Base-by-base conservation (phyloP, 1,284 basidiomycete species). In the Ceratobasidium sp. region DNA sequence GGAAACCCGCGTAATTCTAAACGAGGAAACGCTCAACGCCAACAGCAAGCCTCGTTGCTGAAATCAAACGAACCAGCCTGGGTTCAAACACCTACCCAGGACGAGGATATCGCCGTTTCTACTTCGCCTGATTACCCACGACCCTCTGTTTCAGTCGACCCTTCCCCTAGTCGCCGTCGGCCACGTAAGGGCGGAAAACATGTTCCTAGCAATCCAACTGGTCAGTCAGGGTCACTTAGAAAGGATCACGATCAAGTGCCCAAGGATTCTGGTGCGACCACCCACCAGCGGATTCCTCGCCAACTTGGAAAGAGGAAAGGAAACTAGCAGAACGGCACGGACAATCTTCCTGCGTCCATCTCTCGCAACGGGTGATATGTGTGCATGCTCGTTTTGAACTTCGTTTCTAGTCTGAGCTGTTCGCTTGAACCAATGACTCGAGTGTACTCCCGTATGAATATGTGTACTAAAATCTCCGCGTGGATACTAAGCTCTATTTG, bases 211-310 rank as follows among this genome's bases (percentile, higher is more conserved):
- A n/a, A n/a, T 28, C 23, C 55, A 28, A 14, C 36, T 23, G 18
- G 18, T 4, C 67, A 48, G 23, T 58, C 53, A 21, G 53, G 18
- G 18, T 48, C 67, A n/a, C 30, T 43, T n/a, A 23, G 32, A 23
- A 70, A 70, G 41, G 67, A 70, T 18, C 58, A 70, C 34, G 28
- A 58, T 32, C 67, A 26, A 36, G 53, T 43, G n/a, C 9, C 21
- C 64, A 46, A 46, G 10, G 36, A 34, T 28, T 14, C 30, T 26
- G 43, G 57, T 18, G 30, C 55, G 2, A 26, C 12, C 41, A 14
- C 21, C 18, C 55, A 23, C 21, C 45, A 70, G 43, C 4, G 26
- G 34, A 21, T 36, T 14, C 26, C 53, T 16, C 67, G 41, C 9
- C 67, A 46, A n/a, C 16, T 36, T 23, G 53, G 67, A n/a, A 9